Evolutionary conservation across 73 alveolate genomes (phyloP).

Genomic region (Symbiodinium pilosum): DNA sequence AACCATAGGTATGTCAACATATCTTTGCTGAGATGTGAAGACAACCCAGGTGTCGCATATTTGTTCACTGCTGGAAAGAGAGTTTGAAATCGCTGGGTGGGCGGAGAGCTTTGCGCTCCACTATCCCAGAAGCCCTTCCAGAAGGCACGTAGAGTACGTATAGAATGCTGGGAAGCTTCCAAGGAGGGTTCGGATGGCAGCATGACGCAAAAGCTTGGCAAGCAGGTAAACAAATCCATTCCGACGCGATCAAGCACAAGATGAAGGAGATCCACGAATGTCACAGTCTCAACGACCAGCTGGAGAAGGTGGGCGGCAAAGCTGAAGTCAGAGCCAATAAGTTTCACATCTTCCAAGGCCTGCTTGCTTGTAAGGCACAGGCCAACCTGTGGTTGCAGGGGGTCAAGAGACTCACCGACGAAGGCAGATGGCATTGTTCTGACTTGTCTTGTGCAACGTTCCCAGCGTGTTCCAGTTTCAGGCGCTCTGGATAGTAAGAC

Average conservation of each 20-base stretch:
- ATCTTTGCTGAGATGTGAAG: too few relatives aligned
- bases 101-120: slow-evolving; percentile 37
- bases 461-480: neutral
- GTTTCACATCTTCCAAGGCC: too few relatives aligned
- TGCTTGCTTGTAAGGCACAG: slow-evolving; percentile 25
- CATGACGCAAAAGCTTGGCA: too few relatives aligned
- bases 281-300: slow-evolving; percentile 37
- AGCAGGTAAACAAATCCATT: neutral
- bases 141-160: neutral
- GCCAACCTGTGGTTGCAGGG: slow-evolving; percentile 83
- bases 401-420: slow-evolving; percentile 52
- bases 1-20: neutral
- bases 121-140: slow-evolving; percentile 26
- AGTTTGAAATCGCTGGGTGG: slow-evolving; percentile 25
- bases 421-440: neutral
- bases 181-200: too few relatives aligned
- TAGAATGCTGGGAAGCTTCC: too few relatives aligned
- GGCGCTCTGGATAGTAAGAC: slow-evolving; percentile 60
- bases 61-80: slow-evolving; percentile 81
- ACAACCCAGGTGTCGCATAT: slow-evolving; percentile 31
- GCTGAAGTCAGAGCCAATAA: too few relatives aligned
- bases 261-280: slow-evolving; percentile 63
- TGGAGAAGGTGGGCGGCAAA: slow-evolving; percentile 8
- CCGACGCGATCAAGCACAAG: slow-evolving; percentile 49
- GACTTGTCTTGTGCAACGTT: too few relatives aligned